Conservation (phyloP, 768 basidiomycete genomes). For the Calvatia gigantea region DNA sequence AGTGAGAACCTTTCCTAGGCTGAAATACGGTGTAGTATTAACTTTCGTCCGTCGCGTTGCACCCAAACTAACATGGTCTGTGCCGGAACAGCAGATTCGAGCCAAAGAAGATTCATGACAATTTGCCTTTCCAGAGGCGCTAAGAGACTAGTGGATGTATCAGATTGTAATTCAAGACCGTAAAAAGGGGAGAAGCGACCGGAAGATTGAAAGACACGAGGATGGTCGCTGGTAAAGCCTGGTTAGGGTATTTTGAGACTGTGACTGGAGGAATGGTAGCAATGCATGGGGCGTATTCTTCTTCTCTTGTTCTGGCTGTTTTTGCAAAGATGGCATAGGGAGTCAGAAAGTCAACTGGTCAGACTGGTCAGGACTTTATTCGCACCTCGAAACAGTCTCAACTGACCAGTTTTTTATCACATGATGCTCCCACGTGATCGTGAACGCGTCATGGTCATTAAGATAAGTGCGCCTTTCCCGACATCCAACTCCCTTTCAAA, state of each 20-base stretch:
- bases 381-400: not conserved
- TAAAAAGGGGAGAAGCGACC: constrained; percentile 41
- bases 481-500: not conserved
- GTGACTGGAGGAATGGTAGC: constrained; percentile 75
- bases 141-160: constrained; percentile 51
- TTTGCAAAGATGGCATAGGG: constrained; percentile 25
- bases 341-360: constrained; percentile 25
- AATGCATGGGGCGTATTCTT: constrained; percentile 48
- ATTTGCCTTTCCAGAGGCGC: constrained; percentile 79
- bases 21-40: constrained; percentile 15
- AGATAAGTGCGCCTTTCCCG: not conserved
- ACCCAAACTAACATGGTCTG: constrained; percentile 77
- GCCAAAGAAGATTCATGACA: constrained; percentile 86
- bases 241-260: constrained; percentile 73
- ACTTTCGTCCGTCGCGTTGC: constrained; percentile 70
- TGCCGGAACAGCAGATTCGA: constrained; percentile 69
- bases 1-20: not conserved
- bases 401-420: too few relatives aligned
- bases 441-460: constrained; percentile 16
- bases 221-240: constrained; percentile 84
- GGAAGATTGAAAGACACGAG: constrained; percentile 86
- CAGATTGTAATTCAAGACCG: constrained; percentile 16
- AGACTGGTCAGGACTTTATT: too few relatives aligned
- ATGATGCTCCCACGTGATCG: constrained; percentile 9
- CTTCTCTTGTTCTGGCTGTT: constrained; percentile 26